phyloP scores from a whole-genome alignment of 495 filamentous ascomycete genomes.

The Cercophora scortea region DNA sequence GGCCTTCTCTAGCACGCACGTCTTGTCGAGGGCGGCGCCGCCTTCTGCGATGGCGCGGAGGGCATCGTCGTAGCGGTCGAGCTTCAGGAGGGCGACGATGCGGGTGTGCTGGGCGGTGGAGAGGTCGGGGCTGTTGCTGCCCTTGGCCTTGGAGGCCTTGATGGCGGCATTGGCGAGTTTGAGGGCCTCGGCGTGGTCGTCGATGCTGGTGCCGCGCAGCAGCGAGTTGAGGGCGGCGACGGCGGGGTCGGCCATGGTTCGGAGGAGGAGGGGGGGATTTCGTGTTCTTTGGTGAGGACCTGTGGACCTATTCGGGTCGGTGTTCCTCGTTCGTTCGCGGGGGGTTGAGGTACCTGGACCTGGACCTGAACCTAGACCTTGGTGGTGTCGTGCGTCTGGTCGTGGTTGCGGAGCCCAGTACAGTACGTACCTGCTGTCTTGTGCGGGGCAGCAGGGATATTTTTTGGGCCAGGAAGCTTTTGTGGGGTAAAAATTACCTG shows the following conservation, averaged over 20 bases:
- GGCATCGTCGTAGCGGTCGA: conserved; percentile 90
- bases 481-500: too few species aligned
- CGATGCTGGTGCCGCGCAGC: conserved; percentile 35
- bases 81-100: conserved; percentile 78
- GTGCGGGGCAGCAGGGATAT: too few species aligned
- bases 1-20: conserved; percentile 68
- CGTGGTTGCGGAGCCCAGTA: too few species aligned
- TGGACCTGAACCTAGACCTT: too few species aligned
- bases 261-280: too few species aligned
- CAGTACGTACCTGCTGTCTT: too few species aligned
- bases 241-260: conserved; percentile 34
- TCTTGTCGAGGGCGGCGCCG: conserved; percentile 57
- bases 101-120: conserved; percentile 61
- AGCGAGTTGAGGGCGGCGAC: conserved; percentile 43
- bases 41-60: conserved; percentile 66
- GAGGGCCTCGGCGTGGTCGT: conserved; percentile 41
- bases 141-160: conserved; percentile 58
- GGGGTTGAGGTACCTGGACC: too few species aligned
- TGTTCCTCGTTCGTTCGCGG: too few species aligned
- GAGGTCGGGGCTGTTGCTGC: conserved; percentile 26
- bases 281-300: too few species aligned
- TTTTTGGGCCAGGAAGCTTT: too few species aligned
- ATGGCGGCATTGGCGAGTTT: conserved; percentile 47
- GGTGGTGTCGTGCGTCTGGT: too few species aligned
- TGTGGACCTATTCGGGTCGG: too few species aligned